Conservation (phyloP, 2,329 filamentous ascomycete species). For the Exophiala oligosperma region DNA sequence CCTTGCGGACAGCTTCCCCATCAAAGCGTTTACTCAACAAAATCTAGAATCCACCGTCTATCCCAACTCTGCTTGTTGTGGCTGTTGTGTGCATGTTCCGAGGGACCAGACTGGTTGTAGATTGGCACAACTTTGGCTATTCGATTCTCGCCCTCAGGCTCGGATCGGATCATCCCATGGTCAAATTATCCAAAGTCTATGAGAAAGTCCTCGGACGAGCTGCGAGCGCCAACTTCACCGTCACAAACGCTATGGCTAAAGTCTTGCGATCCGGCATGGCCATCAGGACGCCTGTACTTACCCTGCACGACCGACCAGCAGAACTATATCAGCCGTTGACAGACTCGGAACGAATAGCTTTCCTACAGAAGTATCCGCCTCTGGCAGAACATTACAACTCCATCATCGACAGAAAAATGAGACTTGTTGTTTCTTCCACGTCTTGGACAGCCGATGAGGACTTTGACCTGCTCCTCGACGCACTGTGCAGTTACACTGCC, state of each 20-base stretch:
- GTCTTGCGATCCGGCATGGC: conserved; percentile 68
- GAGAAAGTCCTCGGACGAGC: conserved; percentile 70
- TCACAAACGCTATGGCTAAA: conserved; percentile 83
- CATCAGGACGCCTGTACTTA: conserved; percentile 64
- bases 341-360: conserved; percentile 51
- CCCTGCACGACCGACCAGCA: conserved; percentile 85
- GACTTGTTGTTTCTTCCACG: conserved; percentile 84
- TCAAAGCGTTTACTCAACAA: conserved; percentile 16
- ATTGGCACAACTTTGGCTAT: conserved; percentile 99
- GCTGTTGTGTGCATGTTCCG: conserved; percentile 71
- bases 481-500: conserved; percentile 71
- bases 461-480: conserved; percentile 82
- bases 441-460: conserved; percentile 98
- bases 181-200: conserved; percentile 73
- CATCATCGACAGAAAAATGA: conserved; percentile 60
- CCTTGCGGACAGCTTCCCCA: not conserved
- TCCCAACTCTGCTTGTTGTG: conserved; percentile 81
- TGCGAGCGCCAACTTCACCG: conserved; percentile 76
- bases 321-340: conserved; percentile 73
- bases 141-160: conserved; percentile 77
- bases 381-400: conserved; percentile 60
- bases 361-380: conserved; percentile 66
- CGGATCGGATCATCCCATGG: conserved; percentile 68
- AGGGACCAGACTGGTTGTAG: conserved; percentile 79
- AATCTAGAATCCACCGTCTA: conserved; percentile 82